phyloP scores from a whole-genome alignment of 352 stramenopile species.

The Phytopythium chamaehyphon region DNA sequence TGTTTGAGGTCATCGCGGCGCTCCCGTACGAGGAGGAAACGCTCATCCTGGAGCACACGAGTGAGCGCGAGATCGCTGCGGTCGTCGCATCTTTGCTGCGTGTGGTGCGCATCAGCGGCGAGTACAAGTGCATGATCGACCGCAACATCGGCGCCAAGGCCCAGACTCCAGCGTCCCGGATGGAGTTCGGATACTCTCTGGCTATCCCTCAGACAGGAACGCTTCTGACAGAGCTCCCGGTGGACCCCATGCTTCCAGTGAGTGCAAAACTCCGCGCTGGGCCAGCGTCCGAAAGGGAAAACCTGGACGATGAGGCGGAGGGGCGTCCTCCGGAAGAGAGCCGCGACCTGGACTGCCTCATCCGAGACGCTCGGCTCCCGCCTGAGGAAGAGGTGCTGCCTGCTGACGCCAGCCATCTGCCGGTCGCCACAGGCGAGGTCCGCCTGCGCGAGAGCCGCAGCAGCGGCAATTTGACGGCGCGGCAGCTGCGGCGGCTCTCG shows the following conservation, averaged over 20 bases:
- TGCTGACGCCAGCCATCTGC: neutral
- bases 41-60: slow-evolving; percentile 20
- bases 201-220: slow-evolving; percentile 8
- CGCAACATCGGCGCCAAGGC: slow-evolving; percentile 6
- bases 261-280: neutral
- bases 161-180: neutral
- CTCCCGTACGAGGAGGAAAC: slow-evolving; percentile 30
- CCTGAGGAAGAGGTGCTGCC: slow-evolving; percentile 1
- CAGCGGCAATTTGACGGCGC: neutral
- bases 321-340: neutral
- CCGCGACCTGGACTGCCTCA: slow-evolving; percentile 22
- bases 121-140: slow-evolving; percentile 27
- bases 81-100: slow-evolving; percentile 20
- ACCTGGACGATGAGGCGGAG: slow-evolving; percentile 3
- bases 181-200: neutral
- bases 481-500: slow-evolving; percentile 4
- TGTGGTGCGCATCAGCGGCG: slow-evolving; percentile 14
- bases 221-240: slow-evolving; percentile 20
- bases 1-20: slow-evolving; percentile 33
- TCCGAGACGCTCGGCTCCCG: slow-evolving; percentile 15
- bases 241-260: slow-evolving; percentile 14
- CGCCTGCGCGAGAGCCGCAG: neutral
- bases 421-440: neutral
- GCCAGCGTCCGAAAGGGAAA: slow-evolving; percentile 5
- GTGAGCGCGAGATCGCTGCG: slow-evolving; percentile 22